phyloP scores from a whole-genome alignment of 768 basidiomycete genomes.

The Rhizopogon salebrosus region DNA sequence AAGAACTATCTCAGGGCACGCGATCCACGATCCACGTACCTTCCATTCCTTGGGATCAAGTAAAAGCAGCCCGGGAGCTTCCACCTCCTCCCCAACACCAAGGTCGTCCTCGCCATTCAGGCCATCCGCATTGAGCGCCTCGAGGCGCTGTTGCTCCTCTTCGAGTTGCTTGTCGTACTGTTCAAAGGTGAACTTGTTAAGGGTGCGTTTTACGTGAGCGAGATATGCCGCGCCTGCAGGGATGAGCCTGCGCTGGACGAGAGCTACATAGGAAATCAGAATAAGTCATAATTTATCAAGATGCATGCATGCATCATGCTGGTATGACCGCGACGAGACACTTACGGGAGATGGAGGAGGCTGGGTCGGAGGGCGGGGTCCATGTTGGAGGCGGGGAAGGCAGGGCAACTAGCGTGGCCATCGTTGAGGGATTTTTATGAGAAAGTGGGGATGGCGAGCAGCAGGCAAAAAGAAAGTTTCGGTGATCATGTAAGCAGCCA shows the following conservation, averaged over 20 bases:
- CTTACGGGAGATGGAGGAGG: constrained; percentile 23
- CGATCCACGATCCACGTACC: constrained; percentile 36
- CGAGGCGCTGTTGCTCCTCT: constrained; percentile 46
- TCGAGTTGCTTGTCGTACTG: constrained; percentile 70
- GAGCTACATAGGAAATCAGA: constrained; percentile 19
- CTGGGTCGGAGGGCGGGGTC: constrained; percentile 12
- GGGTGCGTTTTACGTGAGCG: constrained; percentile 69
- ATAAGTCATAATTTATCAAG: not conserved
- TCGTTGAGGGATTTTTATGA: constrained; percentile 3
- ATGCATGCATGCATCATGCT: not conserved
- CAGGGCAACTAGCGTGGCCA: constrained; percentile 21
- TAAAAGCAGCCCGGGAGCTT: constrained; percentile 59
- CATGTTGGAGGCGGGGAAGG: constrained; percentile 22
- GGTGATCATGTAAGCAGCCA: not conserved
- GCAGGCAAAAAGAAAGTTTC: not conserved
- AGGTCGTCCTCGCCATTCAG: constrained; percentile 70
- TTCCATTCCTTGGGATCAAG: constrained; percentile 99
- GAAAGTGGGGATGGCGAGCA: too few relatives aligned
- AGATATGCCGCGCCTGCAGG: constrained; percentile 89
- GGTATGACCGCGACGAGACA: constrained; percentile 10
- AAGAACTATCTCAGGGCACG: not conserved
- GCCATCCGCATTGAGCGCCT: constrained; percentile 43
- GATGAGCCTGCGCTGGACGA: constrained; percentile 52
- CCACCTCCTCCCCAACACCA: constrained; percentile 89
- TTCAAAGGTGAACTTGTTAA: constrained; percentile 76